Evolutionary conservation across 208 protist genomes (phyloP), one percentile per base, ranked within the genome.

Genomic region (Trypanosoma theileri): DNA sequence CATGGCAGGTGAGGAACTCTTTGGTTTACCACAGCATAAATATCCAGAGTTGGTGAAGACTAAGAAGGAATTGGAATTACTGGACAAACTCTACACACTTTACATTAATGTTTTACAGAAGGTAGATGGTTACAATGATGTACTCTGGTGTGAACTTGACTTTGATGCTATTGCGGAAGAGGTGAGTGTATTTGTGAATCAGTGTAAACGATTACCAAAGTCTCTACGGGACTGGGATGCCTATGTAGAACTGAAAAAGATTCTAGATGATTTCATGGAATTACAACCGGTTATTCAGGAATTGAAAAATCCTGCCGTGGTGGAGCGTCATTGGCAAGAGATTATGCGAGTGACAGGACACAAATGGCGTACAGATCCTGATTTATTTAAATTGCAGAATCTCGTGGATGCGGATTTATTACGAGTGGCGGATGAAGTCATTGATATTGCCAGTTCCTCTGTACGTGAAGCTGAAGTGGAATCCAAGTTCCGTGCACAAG

Each of bases 381-480:
- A 98, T 44, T 63, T 96, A 19, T 98, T 98, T 80, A 98, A 97
- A 77, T 83, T 99, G 44, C 84, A 91, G 76, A 86, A 97, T 73
- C 76, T 99, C 42, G 80, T 98, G 12, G 92, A 97, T 54, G 92
- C 89, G 28, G 84, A 97, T 64, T 73, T 98, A 55, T 74, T 98
- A 16, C 53, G 59, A 14, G 80, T 95, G 31, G 73, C 84, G 46
- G 96, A 98, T 28, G 97, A 99, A 70, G 88, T 99, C n/a, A 92
- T 98, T 53, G 97, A 98, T 69, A 97, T 98, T 65, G 91, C 89
- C 45, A 93, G 80, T 61, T 94, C 86, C 62, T 97, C 96, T n/a
- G 85, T 86, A 50, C 98, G 98, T 54, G 98, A 99, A 88, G 82
- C 88, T 10, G 95, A 98, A 66, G 98, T 99, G 41, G 98, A 99